Conservation (phyloP, 192 early-diverging fungal genomes). For the Entomortierella beljakovae region DNA sequence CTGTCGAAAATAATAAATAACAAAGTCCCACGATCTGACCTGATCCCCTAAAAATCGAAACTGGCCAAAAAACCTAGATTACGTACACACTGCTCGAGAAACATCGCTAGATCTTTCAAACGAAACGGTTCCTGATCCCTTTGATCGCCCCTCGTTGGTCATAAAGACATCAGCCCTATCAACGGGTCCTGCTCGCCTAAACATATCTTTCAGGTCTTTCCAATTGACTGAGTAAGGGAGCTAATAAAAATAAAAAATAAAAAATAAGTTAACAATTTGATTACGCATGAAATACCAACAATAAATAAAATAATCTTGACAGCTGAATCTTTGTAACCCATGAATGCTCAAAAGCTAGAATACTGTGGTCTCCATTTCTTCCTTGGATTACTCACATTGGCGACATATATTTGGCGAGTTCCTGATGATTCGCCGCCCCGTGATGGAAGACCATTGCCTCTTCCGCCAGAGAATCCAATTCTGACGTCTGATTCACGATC, state of each 20-base stretch:
- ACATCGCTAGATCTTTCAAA: conserved; percentile 77
- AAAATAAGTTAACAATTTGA: background rate
- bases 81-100: conserved; percentile 79
- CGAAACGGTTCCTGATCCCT: conserved; percentile 78
- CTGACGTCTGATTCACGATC: conserved; percentile 71
- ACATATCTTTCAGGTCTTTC: conserved; percentile 91
- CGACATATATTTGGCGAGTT: conserved; percentile 67
- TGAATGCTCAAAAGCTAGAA: no score
- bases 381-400: conserved; percentile 63
- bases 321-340: no score
- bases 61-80: no score
- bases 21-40: background rate
- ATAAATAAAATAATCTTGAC: no score
- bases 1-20: background rate
- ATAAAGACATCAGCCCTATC: conserved; percentile 76
- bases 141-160: conserved; percentile 72
- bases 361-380: no score
- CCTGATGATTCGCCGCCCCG: conserved; percentile 7
- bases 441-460: conserved; percentile 16
- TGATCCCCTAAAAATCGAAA: background rate
- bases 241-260: conserved; percentile 46
- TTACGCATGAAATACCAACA: background rate
- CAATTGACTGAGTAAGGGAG: conserved; percentile 82
- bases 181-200: conserved; percentile 78
- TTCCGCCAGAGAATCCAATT: conserved; percentile 44